Percentiles rank a stretch among this genome's conserved stretches.
phyloP scores from a whole-genome alignment of 2,329 filamentous ascomycete genomes.

The Rutstroemia sp. region DNA sequence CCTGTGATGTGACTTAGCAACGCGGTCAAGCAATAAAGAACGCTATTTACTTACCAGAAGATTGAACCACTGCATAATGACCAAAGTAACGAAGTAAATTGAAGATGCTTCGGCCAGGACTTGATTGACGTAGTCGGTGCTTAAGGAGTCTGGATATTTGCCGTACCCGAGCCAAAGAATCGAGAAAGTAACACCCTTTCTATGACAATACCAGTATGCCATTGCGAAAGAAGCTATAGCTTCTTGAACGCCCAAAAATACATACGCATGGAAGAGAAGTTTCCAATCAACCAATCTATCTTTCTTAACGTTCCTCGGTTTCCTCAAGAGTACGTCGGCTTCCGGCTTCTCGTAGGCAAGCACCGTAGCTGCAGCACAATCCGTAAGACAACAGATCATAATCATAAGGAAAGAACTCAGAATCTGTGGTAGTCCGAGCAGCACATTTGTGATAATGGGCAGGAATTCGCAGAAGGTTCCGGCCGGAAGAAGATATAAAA shows the following conservation, averaged over 20 bases:
- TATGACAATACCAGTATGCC: slow-evolving; percentile 56
- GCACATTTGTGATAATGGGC: slow-evolving; percentile 52
- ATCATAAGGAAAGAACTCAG: slow-evolving; percentile 51
- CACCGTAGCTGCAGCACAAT: slow-evolving; percentile 63
- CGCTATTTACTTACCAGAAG: slow-evolving; percentile 37
- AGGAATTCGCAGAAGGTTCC: slow-evolving; percentile 51
- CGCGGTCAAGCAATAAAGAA: not conserved
- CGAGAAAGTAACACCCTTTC: slow-evolving; percentile 55
- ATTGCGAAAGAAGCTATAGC: slow-evolving; percentile 53
- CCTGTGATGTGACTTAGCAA: slow-evolving; percentile 22
- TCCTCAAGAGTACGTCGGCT: slow-evolving; percentile 62
- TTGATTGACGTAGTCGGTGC: slow-evolving; percentile 45
- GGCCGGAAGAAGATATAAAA: slow-evolving; percentile 51
- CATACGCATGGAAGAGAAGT: slow-evolving; percentile 65
- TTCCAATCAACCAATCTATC: slow-evolving; percentile 67
- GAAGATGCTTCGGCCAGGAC: slow-evolving; percentile 28
- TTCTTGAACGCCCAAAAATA: slow-evolving; percentile 57
- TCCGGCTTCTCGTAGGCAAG: slow-evolving; percentile 72
- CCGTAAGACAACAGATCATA: slow-evolving; percentile 54
- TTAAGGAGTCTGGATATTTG: slow-evolving; percentile 33
- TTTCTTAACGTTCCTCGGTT: slow-evolving; percentile 59
- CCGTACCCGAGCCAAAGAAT: slow-evolving; percentile 63
- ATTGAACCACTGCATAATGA: slow-evolving; percentile 77
- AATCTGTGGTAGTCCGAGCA: slow-evolving; percentile 52
- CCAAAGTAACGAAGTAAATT: slow-evolving; percentile 72